A percentile compares a stretch with the other conserved stretches of the same genome.
Conservation (phyloP, 2,329 filamentous ascomycete genomes). For the Colletotrichum musae region DNA sequence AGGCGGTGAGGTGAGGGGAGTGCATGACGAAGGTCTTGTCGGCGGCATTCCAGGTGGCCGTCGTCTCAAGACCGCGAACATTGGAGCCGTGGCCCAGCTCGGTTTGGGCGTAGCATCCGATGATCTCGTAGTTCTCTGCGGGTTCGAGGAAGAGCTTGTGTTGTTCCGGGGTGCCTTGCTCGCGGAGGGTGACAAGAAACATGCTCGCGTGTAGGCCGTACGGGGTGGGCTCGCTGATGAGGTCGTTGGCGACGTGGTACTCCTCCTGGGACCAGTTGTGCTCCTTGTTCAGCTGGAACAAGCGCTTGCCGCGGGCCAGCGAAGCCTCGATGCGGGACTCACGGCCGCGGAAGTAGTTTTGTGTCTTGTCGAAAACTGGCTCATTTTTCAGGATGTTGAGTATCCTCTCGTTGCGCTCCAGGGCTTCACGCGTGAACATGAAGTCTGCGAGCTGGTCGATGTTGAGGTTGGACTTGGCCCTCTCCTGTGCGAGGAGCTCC, state of each 20-base stretch:
- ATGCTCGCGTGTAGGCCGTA: constrained; percentile 77
- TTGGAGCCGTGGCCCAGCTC: constrained; percentile 86
- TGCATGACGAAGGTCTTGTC: constrained; percentile 84
- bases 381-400: constrained; percentile 76
- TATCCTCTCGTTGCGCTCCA: constrained; percentile 73
- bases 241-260: constrained; percentile 73
- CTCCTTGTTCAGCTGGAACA: constrained; percentile 76
- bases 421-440: constrained; percentile 76
- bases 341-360: constrained; percentile 82
- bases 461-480: constrained; percentile 76
- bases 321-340: constrained; percentile 78
- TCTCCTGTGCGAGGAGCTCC: constrained; percentile 78
- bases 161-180: constrained; percentile 81
- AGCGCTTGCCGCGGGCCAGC: constrained; percentile 78
- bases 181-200: constrained; percentile 71
- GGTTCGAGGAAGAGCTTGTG: constrained; percentile 80
- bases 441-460: constrained; percentile 78
- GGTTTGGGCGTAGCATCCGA: constrained; percentile 86
- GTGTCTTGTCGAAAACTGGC: constrained; percentile 82
- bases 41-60: constrained; percentile 79
- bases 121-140: constrained; percentile 78
- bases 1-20: constrained; percentile 80
- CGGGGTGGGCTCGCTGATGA: constrained; percentile 81
- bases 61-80: constrained; percentile 80
- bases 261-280: constrained; percentile 80